Base-by-base conservation (phyloP, 2,329 filamentous ascomycete genomes). In the Aspergillus latus region DNA sequence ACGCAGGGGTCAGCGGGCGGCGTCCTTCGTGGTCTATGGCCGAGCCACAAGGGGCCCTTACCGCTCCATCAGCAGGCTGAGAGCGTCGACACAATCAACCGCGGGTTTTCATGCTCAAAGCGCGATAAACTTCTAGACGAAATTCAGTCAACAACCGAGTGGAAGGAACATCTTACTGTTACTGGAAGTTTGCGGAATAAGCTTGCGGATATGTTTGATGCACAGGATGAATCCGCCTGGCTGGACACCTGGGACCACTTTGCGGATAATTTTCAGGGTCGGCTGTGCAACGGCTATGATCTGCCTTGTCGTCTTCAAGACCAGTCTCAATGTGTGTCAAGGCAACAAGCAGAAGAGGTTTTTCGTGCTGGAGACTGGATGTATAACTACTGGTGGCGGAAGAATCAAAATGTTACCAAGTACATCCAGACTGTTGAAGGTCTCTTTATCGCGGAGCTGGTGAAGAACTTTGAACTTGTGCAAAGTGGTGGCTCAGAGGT, bases 311-410 rank as follows among this genome's bases (percentile, higher is more conserved):
- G 64, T 40, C 4, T 68, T 1, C 55, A 56, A 1, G 64, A 74
- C 46, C 54, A 56, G 0, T 64, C 65, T 0, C 53, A 62, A 2
- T 75, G 73, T 48, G 72, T 71, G n/a, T 74, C 64, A 0, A 57
- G 42, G 34, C 53, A 62, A 0, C 69, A 73, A 58, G 72, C 69
- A 0, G 53, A 74, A 1, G 68, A 73, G 51, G 72, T 72, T 7
- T 75, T 75, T 59, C 71, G 73, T 29, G 72, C 72, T 1, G 73
- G 73, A 5, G 73, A 75, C 47, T 75, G 73, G 73, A 71, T 74
- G 51, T 75, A 72, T 69, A 75, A 75, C 46, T 75, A 74, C 60
- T 74, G 70, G 60, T 75, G 71, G 71, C 68, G 72, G 7, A 59
- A 60, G 3, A 74, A 70, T 40, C 62, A 65, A 0, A 65, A 74